phyloP scores from a whole-genome alignment of 2,329 filamentous ascomycete species.

The Mollisiaceae sp. region DNA sequence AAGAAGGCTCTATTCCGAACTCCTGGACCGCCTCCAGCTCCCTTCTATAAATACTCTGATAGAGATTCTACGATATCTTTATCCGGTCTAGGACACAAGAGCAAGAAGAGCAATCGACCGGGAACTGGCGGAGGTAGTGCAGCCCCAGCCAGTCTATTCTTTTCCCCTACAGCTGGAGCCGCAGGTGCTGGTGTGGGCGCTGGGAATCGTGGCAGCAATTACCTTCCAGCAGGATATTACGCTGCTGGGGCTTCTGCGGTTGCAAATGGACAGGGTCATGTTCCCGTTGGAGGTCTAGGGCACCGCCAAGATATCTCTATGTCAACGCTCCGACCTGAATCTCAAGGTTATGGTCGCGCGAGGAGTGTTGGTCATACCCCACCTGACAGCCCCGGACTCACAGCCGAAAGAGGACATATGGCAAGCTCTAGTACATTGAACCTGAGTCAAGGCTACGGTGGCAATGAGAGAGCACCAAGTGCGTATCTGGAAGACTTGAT shows the following conservation, averaged over 20 bases:
- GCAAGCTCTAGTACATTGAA: constrained; percentile 69
- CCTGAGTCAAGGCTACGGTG: constrained; percentile 62
- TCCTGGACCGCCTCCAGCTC: constrained; percentile 57
- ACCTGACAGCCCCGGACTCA: constrained; percentile 67
- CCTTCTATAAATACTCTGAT: constrained; percentile 70
- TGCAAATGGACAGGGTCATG: constrained; percentile 42
- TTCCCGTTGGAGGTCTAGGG: constrained; percentile 49
- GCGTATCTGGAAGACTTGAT: constrained; percentile 90
- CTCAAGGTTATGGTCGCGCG: constrained; percentile 55
- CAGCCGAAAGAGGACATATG: constrained; percentile 34
- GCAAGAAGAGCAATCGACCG: constrained; percentile 44
- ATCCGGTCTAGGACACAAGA: constrained; percentile 35
- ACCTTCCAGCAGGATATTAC: constrained; percentile 91
- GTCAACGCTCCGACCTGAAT: constrained; percentile 58
- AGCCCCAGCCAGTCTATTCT: constrained; percentile 67
- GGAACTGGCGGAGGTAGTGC: constrained; percentile 42
- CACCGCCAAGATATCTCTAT: constrained; percentile 57
- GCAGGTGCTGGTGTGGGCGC: constrained; percentile 57
- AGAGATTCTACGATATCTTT: constrained; percentile 47
- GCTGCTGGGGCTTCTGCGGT: constrained; percentile 60
- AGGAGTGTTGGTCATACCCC: constrained; percentile 53
- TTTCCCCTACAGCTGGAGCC: constrained; percentile 84
- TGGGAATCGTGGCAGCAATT: constrained; percentile 73
- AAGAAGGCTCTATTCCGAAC: constrained; percentile 69
- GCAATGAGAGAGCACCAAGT: constrained; percentile 73